Conservation (phyloP, 768 basidiomycete species). For the Termitomyces heimii region DNA sequence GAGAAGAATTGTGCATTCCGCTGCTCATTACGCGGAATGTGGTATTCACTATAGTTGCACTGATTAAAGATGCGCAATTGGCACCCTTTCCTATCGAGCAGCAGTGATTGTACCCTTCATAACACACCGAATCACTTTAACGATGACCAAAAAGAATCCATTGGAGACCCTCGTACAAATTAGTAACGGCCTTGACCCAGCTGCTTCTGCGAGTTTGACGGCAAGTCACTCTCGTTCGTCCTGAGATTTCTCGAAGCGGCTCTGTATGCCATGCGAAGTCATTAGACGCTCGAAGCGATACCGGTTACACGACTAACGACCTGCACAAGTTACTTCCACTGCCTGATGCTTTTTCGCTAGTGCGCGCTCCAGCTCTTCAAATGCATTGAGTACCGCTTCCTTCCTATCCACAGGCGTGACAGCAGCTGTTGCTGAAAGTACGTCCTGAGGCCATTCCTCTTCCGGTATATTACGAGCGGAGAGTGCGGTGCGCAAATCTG, state of each 20-base stretch:
- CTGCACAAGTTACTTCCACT: conserved; percentile 5
- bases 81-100: neutral
- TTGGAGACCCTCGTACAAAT: conserved; percentile 37
- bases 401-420: conserved; percentile 18
- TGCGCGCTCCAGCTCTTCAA: conserved; percentile 64
- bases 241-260: neutral
- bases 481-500: conserved; percentile 45
- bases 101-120: neutral
- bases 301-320: conserved; percentile 17
- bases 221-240: neutral
- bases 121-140: conserved; percentile 14
- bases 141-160: conserved; percentile 48
- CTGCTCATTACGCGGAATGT: neutral
- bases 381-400: conserved; percentile 49
- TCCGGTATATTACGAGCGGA: conserved; percentile 41
- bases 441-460: conserved; percentile 57
- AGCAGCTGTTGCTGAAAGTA: conserved; percentile 23
- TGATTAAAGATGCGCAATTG: neutral
- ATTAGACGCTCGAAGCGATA: conserved; percentile 2
- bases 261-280: neutral
- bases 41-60: neutral
- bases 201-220: neutral
- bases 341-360: conserved; percentile 41
- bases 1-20: neutral
- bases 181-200: conserved; percentile 3